Conservation (phyloP, 352 stramenopile species). For the Phytophthora vignae region DNA sequence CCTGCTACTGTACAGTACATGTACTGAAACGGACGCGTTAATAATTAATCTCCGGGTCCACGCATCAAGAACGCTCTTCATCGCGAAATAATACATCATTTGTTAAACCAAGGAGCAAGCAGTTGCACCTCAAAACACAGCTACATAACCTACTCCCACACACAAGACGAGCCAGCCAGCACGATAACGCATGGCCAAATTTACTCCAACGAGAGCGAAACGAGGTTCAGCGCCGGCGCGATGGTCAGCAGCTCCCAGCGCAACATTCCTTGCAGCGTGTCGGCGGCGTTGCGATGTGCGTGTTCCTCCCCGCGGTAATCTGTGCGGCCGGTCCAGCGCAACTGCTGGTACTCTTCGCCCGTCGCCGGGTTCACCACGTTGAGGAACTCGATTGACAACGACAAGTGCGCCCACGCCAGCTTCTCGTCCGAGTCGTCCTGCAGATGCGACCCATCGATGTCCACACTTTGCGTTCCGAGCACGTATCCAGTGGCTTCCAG, state of each 20-base stretch:
- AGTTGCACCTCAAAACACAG: slow-evolving; percentile 7
- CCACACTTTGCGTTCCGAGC: slow-evolving; percentile 55
- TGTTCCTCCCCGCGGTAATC: slow-evolving; percentile 55
- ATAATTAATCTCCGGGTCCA: background rate
- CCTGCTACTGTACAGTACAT: no score
- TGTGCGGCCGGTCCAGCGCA: slow-evolving; percentile 57
- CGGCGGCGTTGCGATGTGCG: slow-evolving; percentile 49
- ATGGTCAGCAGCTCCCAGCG: slow-evolving; percentile 57
- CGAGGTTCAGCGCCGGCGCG: slow-evolving; percentile 43
- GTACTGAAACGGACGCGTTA: slow-evolving; percentile 12
- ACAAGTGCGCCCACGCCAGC: slow-evolving; percentile 54
- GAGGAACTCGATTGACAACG: slow-evolving; percentile 56
- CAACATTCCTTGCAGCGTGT: slow-evolving; percentile 51
- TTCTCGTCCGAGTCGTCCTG: slow-evolving; percentile 26
- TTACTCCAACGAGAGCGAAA: slow-evolving; percentile 40
- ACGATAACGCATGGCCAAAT: background rate
- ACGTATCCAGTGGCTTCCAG: slow-evolving; percentile 50
- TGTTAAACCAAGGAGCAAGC: slow-evolving; percentile 21
- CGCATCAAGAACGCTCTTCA: slow-evolving; percentile 26
- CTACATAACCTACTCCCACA: slow-evolving; percentile 1
- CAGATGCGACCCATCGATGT: slow-evolving; percentile 32
- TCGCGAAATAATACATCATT: slow-evolving; percentile 33
- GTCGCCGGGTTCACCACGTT: slow-evolving; percentile 41
- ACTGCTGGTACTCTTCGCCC: slow-evolving; percentile 43
- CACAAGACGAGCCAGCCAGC: slow-evolving; percentile 19